Conservation (phyloP, 2,329 filamentous ascomycete species). For the Aureobasidium leucospermi region DNA sequence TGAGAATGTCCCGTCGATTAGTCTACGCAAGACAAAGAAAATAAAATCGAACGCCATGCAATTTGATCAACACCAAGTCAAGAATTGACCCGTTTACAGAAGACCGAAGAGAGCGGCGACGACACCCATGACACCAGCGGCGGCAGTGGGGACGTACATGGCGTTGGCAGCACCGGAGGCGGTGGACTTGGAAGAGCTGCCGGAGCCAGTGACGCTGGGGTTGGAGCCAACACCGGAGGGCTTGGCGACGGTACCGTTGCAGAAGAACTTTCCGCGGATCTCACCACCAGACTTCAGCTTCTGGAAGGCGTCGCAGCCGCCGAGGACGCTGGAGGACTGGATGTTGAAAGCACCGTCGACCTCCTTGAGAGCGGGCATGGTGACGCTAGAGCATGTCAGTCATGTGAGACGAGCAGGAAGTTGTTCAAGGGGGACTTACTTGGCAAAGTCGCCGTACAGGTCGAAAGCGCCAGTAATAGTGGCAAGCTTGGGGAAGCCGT, state of each 20-base stretch:
- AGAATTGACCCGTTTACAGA: conserved; percentile 31
- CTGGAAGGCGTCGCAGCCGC: conserved; percentile 36
- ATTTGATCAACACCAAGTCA: conserved; percentile 15
- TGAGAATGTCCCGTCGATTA: conserved; percentile 24
- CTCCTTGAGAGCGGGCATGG: conserved; percentile 50
- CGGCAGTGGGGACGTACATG: conserved; percentile 33
- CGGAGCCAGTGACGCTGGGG: conserved; percentile 28
- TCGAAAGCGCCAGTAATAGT: conserved; percentile 73
- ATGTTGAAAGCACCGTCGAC: conserved; percentile 46
- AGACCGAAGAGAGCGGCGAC: conserved; percentile 41
- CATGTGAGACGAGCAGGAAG: background rate
- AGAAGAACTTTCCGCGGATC: conserved; percentile 39
- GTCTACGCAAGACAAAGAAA: conserved; percentile 34
- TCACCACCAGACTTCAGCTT: conserved; percentile 31
- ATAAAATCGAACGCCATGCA: conserved; percentile 30
- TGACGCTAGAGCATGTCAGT: conserved; percentile 50
- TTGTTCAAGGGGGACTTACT: conserved; percentile 49
- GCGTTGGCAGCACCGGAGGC: conserved; percentile 31
- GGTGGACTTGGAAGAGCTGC: conserved; percentile 17
- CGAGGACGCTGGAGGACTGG: conserved; percentile 38
- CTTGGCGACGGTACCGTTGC: conserved; percentile 32
- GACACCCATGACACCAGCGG: conserved; percentile 39
- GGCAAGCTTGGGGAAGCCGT: conserved; percentile 61
- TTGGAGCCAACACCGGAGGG: conserved; percentile 30
- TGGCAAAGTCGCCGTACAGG: conserved; percentile 74